phyloP scores from a whole-genome alignment of 129 eudicot genomes.

The Calendula officinalis region DNA sequence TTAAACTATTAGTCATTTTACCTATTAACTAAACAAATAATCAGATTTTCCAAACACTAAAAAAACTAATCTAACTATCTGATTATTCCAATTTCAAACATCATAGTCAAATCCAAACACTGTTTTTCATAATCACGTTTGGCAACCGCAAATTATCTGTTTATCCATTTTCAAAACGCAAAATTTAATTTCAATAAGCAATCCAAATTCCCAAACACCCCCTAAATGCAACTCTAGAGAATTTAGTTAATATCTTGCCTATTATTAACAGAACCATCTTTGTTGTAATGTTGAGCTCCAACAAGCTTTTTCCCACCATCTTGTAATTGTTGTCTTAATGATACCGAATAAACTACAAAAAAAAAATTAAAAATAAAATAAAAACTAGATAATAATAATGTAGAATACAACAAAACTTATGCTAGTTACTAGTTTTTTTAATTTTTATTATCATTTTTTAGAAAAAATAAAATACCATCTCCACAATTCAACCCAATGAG shows the following conservation, averaged over 20 bases:
- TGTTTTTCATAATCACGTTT: too few species aligned
- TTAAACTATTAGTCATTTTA: neutral
- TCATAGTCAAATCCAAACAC: too few species aligned
- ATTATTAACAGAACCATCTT: constrained; percentile 86
- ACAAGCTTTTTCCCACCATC: constrained; percentile 96
- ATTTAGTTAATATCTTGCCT: constrained; percentile 53
- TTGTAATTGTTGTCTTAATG: constrained; percentile 87
- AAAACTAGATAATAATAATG: neutral
- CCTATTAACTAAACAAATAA: too few species aligned
- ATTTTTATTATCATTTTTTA: neutral
- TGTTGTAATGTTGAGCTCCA: constrained; percentile 93
- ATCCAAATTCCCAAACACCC: too few species aligned
- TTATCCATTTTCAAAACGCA: too few species aligned
- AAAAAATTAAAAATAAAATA: neutral
- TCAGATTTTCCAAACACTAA: too few species aligned
- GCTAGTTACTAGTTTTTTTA: neutral
- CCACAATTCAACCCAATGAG: constrained; percentile 88
- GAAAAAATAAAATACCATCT: constrained; percentile 58
- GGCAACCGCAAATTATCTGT: too few species aligned
- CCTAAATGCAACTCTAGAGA: constrained; percentile 10
- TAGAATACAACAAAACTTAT: constrained; percentile 9
- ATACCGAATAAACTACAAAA: constrained; percentile 82
- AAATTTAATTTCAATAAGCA: too few species aligned
- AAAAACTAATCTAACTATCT: too few species aligned
- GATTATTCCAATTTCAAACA: too few species aligned